These are phyloP conservation scores for Durio zibethinus DNA, from an alignment of 345 rosid genomes.

Conservation along the genomic window DNA sequence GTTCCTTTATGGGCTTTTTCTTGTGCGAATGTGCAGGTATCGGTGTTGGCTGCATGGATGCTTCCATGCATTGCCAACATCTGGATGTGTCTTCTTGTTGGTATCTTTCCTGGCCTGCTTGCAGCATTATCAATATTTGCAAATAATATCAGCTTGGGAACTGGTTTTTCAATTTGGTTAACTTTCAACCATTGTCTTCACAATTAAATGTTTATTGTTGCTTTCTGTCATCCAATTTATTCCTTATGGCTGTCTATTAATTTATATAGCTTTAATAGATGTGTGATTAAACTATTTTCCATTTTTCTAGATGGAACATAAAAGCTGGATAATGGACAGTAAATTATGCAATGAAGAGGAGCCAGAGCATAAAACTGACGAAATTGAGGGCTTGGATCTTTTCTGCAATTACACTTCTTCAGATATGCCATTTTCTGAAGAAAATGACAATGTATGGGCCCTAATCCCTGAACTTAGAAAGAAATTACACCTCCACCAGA, in stretches of 20 bases:
- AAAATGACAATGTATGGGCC: conserved; percentile 71
- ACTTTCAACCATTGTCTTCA: neutral
- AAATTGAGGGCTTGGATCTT: conserved; percentile 28
- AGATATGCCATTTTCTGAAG: conserved; percentile 35
- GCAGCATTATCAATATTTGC: neutral
- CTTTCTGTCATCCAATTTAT: neutral
- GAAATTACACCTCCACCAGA: conserved; percentile 75
- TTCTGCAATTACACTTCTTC: conserved; percentile 25
- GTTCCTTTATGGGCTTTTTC: neutral
- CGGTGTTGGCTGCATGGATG: neutral
- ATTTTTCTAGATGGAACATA: conserved; percentile 38
- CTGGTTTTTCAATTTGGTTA: neutral
- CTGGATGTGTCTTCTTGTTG: neutral
- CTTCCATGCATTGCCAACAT: neutral
- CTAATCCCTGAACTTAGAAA: conserved; percentile 67
- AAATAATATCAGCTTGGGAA: neutral
- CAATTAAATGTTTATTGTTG: neutral
- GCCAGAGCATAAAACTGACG: conserved; percentile 24
- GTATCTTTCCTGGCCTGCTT: neutral
- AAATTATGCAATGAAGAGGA: conserved; percentile 34
- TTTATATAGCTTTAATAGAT: neutral
- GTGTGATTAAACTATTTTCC: conserved; percentile 8
- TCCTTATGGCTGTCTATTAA: neutral
- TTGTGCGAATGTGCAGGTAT: neutral
- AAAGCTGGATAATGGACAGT: conserved; percentile 40